These are phyloP conservation scores for Ophiobolus disseminans DNA, from an alignment of 2,329 filamentous ascomycete species.

Conservation along the genomic window DNA sequence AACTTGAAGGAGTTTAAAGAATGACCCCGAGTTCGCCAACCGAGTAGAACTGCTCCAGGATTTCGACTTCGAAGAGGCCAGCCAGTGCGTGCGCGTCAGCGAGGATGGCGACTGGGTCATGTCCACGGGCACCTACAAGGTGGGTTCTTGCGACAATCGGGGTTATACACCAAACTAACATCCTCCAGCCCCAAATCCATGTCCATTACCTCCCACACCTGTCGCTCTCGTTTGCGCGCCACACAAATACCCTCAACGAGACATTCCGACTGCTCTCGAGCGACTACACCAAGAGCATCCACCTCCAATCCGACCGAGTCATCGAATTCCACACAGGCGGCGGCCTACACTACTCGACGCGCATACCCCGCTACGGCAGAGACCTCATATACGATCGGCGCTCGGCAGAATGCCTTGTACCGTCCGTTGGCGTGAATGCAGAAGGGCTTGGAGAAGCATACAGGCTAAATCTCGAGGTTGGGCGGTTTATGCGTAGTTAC, in stretches of 20 bases:
- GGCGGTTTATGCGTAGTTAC: conserved; percentile 93
- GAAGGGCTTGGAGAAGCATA: conserved; percentile 93
- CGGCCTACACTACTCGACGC: conserved; percentile 86
- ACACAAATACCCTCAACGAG: conserved; percentile 90
- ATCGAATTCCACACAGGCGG: conserved; percentile 92
- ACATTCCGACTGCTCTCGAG: conserved; percentile 87
- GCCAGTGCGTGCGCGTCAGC: conserved; percentile 84
- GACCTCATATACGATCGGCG: conserved; percentile 85
- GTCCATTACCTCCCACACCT: conserved; percentile 94
- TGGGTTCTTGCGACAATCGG: conserved; percentile 5
- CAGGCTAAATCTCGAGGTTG: conserved; percentile 86
- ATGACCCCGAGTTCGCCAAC: conserved; percentile 90
- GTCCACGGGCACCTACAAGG: conserved; percentile 37
- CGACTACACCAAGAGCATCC: conserved; percentile 93
- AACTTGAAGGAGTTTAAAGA: conserved; percentile 71
- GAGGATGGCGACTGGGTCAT: conserved; percentile 90
- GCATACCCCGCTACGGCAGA: conserved; percentile 90
- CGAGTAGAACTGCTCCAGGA: conserved; percentile 95
- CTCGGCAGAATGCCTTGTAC: conserved; percentile 84
- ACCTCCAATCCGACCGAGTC: conserved; percentile 88
- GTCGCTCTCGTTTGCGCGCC: conserved; percentile 89
- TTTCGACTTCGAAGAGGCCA: conserved; percentile 97
- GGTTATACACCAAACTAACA: conserved; percentile 3
- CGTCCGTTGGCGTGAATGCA: conserved; percentile 83
- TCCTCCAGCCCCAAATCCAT: conserved; percentile 86